These are phyloP conservation scores for Pulveroboletus sp. DNA, from an alignment of 768 basidiomycete genomes.

Conservation along the genomic window DNA sequence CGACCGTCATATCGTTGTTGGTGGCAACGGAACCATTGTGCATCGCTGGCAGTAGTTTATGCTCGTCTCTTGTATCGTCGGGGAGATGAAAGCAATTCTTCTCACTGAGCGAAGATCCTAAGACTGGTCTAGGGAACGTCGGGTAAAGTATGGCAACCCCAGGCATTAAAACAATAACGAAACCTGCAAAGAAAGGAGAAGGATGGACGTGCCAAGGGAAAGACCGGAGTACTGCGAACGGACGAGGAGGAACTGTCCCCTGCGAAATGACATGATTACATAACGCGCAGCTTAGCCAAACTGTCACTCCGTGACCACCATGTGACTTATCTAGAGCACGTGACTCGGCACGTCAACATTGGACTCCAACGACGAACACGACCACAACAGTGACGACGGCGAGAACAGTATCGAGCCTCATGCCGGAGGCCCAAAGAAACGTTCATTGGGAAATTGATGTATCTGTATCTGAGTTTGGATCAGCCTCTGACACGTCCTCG, in stretches of 20 bases:
- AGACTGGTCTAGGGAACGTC: conserved; percentile 27
- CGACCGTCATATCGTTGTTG: conserved; percentile 33
- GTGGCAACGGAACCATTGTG: conserved; percentile 33
- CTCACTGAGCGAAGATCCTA: conserved; percentile 29
- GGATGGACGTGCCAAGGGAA: conserved; percentile 1
- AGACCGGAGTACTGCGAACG: conserved; percentile 12
- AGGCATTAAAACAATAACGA: conserved; percentile 34
- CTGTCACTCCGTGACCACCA: conserved; percentile 4
- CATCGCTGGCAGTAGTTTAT: conserved; percentile 29
- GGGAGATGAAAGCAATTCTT: conserved; percentile 10
- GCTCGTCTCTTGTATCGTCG: conserved; percentile 15
- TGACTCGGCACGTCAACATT: conserved; percentile 27
- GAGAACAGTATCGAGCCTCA: not conserved
- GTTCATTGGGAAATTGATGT: conserved; percentile 50
- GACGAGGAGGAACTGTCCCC: conserved; percentile 12
- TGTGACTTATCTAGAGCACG: conserved; percentile 18
- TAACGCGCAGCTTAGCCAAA: conserved; percentile 21
- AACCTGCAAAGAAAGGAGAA: not conserved
- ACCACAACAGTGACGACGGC: conserved; percentile 16
- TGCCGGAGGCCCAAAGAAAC: conserved; percentile 10
- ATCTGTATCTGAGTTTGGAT: conserved; percentile 40
- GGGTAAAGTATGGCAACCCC: conserved; percentile 39
- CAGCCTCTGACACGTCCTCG: conserved; percentile 40
- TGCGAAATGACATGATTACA: conserved; percentile 20
- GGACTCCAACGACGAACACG: conserved; percentile 7